These are phyloP conservation scores for Leccinum subrobustum DNA, from an alignment of 1,284 basidiomycete species.

Conservation along the genomic window DNA sequence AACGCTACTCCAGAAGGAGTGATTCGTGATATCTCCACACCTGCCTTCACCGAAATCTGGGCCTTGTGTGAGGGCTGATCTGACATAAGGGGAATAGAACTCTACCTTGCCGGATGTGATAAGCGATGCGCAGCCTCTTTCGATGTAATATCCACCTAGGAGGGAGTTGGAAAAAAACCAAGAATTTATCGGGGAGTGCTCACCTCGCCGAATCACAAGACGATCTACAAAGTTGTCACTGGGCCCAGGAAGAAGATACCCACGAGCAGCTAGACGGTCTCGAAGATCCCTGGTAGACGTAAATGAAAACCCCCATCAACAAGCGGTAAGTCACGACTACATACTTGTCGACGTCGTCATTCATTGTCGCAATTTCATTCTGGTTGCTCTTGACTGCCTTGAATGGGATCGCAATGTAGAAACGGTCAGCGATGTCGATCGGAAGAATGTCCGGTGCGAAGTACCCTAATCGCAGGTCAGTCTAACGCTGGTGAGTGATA, in stretches of 20 bases:
- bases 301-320: neutral
- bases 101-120: slow-evolving; percentile 15
- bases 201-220: slow-evolving; percentile 16
- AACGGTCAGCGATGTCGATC: slow-evolving; percentile 16
- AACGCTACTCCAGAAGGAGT: slow-evolving; percentile 22
- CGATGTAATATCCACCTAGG: slow-evolving; percentile 17
- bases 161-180: neutral
- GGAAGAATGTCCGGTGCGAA: slow-evolving; percentile 14
- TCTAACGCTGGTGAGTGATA: neutral
- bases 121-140: slow-evolving; percentile 14
- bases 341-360: slow-evolving; percentile 13
- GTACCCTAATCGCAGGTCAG: slow-evolving; percentile 8
- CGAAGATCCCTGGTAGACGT: slow-evolving; percentile 11
- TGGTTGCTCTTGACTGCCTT: slow-evolving; percentile 10
- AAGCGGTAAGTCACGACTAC: neutral
- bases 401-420: slow-evolving; percentile 16
- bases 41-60: slow-evolving; percentile 17
- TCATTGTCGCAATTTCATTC: slow-evolving; percentile 5
- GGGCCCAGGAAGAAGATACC: slow-evolving; percentile 12
- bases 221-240: slow-evolving; percentile 14
- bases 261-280: neutral
- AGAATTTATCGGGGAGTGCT: neutral
- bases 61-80: neutral
- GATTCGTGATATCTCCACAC: slow-evolving; percentile 16
- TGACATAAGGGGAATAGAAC: neutral